A percentile compares a stretch with the other conserved stretches of the same genome.
Evolutionary conservation across 805 yeast genomes (phyloP).

Genomic region (Metschnikowia kofuensis): DNA sequence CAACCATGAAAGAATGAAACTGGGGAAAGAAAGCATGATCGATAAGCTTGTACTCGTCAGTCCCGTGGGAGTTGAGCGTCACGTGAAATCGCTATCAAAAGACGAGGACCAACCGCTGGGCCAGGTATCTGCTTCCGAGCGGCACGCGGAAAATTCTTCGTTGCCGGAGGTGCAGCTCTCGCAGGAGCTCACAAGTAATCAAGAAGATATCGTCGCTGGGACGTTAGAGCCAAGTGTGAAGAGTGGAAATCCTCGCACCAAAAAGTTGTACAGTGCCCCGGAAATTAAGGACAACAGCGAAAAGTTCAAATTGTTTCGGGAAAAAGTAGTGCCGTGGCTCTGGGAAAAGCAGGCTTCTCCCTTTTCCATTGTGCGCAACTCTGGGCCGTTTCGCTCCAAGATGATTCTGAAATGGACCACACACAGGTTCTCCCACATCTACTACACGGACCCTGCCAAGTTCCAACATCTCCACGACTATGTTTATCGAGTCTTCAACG

Average conservation of each 20-base stretch:
- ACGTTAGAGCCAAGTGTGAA: background rate
- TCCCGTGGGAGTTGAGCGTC: constrained; percentile 44
- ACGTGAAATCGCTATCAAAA: constrained; percentile 27
- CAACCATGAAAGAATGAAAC: constrained; percentile 24
- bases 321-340: constrained; percentile 24
- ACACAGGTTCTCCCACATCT: constrained; percentile 41
- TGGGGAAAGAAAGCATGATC: constrained; percentile 23
- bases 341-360: constrained; percentile 60
- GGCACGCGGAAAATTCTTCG: constrained; percentile 15
- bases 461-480: constrained; percentile 50
- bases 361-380: constrained; percentile 45
- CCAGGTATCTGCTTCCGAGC: constrained; percentile 4
- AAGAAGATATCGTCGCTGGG: constrained; percentile 29
- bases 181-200: constrained; percentile 22
- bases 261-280: background rate
- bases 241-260: background rate
- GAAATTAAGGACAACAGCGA: background rate
- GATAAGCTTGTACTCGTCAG: constrained; percentile 40
- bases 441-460: constrained; percentile 27
- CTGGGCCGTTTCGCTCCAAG: constrained; percentile 55
- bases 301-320: constrained; percentile 18
- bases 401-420: constrained; percentile 54
- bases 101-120: constrained; percentile 11
- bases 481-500: constrained; percentile 50
- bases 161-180: constrained; percentile 13